Evolutionary conservation across 2,329 filamentous ascomycete genomes (phyloP).

Genomic region (Aspergillus phoenicis): DNA sequence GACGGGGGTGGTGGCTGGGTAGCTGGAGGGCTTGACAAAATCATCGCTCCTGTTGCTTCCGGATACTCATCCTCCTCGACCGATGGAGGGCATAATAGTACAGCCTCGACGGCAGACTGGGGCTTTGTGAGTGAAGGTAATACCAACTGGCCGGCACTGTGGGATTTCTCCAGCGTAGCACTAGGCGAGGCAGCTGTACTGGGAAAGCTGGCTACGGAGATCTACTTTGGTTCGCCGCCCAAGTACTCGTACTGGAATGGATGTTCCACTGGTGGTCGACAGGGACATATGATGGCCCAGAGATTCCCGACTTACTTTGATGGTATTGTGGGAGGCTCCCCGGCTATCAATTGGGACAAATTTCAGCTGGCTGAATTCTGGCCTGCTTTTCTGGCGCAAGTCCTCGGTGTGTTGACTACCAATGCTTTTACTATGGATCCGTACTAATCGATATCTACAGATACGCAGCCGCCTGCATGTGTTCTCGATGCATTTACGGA

Average conservation of each 20-base stretch:
- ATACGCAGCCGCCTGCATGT: background rate
- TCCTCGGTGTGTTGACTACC: background rate
- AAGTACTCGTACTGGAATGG: slow-evolving; percentile 16
- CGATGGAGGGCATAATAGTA: background rate
- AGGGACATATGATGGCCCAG: slow-evolving; percentile 22
- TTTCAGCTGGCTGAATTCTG: slow-evolving; percentile 26
- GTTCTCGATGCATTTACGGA: background rate
- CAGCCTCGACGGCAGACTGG: background rate
- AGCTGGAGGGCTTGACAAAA: background rate
- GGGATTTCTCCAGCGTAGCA: slow-evolving; percentile 5
- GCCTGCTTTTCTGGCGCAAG: slow-evolving; percentile 5
- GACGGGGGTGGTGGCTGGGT: slow-evolving; percentile 9
- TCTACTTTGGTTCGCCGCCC: slow-evolving; percentile 1
- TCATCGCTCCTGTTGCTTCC: background rate
- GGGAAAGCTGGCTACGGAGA: slow-evolving; percentile 4
- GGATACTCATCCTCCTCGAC: background rate
- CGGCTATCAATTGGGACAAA: slow-evolving; percentile 16
- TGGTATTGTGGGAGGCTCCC: slow-evolving; percentile 29
- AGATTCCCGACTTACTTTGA: slow-evolving; percentile 27
- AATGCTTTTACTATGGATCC: background rate
- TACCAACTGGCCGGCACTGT: background rate
- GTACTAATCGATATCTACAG: background rate
- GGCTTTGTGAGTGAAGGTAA: background rate
- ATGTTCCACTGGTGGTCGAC: slow-evolving; percentile 26
- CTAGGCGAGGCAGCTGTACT: slow-evolving; percentile 12